phyloP scores from a whole-genome alignment of 2,329 filamentous ascomycete genomes.

The Aspergillus alliaceus region DNA sequence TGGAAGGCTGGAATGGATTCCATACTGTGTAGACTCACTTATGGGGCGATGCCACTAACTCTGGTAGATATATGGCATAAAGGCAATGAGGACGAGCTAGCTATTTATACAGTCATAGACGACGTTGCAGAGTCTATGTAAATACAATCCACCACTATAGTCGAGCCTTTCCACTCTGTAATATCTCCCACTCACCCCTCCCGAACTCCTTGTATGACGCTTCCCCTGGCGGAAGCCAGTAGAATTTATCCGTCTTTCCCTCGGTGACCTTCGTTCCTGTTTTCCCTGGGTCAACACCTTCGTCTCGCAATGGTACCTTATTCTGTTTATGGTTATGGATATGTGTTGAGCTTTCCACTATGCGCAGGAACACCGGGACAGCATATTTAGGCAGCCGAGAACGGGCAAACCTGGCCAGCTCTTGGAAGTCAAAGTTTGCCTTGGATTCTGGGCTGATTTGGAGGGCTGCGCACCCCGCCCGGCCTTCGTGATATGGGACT shows the following conservation, averaged over 20 bases:
- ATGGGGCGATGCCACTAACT: too few species aligned
- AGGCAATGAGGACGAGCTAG: neutral
- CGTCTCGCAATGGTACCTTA: conserved; percentile 67
- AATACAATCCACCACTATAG: conserved; percentile 34
- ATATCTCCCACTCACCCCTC: conserved; percentile 57
- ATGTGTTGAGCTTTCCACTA: conserved; percentile 50
- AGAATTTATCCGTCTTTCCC: conserved; percentile 47
- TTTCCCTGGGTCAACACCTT: conserved; percentile 62
- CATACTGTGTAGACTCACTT: neutral
- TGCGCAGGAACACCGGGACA: conserved; percentile 70
- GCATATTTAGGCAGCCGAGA: conserved; percentile 69
- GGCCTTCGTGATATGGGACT: conserved; percentile 66
- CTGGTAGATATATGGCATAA: too few species aligned
- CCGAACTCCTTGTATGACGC: conserved; percentile 61
- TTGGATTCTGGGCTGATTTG: conserved; percentile 55
- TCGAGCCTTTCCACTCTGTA: conserved; percentile 48
- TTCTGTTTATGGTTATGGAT: conserved; percentile 76
- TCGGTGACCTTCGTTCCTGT: conserved; percentile 46
- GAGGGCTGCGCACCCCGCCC: conserved; percentile 62
- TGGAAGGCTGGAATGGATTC: neutral
- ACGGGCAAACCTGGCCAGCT: conserved; percentile 59
- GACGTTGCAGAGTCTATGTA: neutral
- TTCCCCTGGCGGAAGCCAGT: conserved; percentile 51
- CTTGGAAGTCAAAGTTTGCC: conserved; percentile 58
- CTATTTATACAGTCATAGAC: neutral